phyloP scores from a whole-genome alignment of 495 filamentous ascomycete genomes.

The Aspergillus incahuasiensis region DNA sequence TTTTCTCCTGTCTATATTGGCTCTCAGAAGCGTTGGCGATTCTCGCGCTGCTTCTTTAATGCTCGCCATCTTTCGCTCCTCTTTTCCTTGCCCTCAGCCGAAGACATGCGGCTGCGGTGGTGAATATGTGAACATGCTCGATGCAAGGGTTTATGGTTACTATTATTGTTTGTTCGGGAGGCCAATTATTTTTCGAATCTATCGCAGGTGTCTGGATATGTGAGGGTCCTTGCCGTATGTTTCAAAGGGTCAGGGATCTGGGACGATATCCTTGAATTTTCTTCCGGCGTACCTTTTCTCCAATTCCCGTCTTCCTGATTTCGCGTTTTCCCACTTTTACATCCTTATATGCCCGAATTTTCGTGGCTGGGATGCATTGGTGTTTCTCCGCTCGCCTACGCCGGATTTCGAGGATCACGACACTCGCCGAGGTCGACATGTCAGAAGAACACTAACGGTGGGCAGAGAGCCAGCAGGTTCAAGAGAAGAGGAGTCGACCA shows the following conservation, averaged over 20 bases:
- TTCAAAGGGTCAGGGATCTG: conserved; percentile 12
- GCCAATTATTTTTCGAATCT: conserved; percentile 14
- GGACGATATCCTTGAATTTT: conserved; percentile 9
- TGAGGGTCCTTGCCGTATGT: conserved; percentile 15
- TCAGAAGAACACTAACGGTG: neutral
- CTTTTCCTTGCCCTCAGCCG: conserved; percentile 11
- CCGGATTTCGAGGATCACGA: neutral
- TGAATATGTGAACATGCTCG: conserved; percentile 20
- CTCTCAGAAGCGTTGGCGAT: conserved; percentile 13
- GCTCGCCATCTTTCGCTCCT: conserved; percentile 5
- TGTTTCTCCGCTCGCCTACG: conserved; percentile 1
- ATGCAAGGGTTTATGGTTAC: conserved; percentile 21
- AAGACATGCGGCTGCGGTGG: conserved; percentile 14
- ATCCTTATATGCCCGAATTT: conserved; percentile 8
- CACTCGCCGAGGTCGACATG: neutral
- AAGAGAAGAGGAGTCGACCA: conserved; percentile 42
- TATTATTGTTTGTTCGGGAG: conserved; percentile 17
- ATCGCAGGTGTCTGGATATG: conserved; percentile 22
- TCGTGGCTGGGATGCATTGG: conserved; percentile 17
- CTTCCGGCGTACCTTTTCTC: conserved; percentile 8
- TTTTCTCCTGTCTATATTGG: conserved; percentile 24
- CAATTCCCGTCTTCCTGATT: conserved; percentile 2
- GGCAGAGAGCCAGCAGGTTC: conserved; percentile 2
- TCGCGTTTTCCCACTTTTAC: conserved; percentile 2
- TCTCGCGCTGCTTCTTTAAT: conserved; percentile 7